Base-by-base conservation (phyloP, 495 filamentous ascomycete genomes). In the Tuber borchii region DNA sequence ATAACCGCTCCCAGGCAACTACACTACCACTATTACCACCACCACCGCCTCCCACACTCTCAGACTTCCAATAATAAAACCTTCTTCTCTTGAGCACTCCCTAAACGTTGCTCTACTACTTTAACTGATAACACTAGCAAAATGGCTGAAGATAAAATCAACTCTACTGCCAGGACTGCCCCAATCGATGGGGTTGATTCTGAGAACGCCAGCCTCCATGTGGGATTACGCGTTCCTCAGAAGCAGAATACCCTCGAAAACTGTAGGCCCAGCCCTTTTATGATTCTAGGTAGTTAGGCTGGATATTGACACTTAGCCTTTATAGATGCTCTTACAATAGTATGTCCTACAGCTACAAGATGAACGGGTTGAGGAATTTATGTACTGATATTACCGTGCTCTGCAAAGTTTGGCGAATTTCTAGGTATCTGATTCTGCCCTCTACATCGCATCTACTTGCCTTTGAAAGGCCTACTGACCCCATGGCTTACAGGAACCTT, bases 401-500 rank as follows among this genome's bases (percentile, higher is more conserved):
- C 56, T 31, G 26, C 6, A 65, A 17, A 65, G 56, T 34, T 65
- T 65, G 56, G 56, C 14, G 56, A 65, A 65, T 65, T 65, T 34
- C 14, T 65, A 65, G 56, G 56, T 65, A 65, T 31, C 17, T 17
- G 26, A 6, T 19, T 65, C 56, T 7, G 26, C 14, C 3, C 26
- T 19, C 26, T 65, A 34, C 16, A 34, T 31, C 14, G 31, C 14
- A 34, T 16, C 14, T 65, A 34, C 56, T 19, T 34, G 26, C 92
- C 92, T 77, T 87, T 91, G 10, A 51, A 69, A 31, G 42, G 69
- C 65, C 69, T 73, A 70, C 73, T 26, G 71, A 44, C 71, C 39
- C 72, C 46, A 34, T 61, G 51, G 26, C 2, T 31, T 39, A 43
- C 9, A 79, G 93, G 93, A 40, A 97, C 93, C 0, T 93, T 93